phyloP scores from a whole-genome alignment of 129 eudicot genomes.

The Arctium lappa region DNA sequence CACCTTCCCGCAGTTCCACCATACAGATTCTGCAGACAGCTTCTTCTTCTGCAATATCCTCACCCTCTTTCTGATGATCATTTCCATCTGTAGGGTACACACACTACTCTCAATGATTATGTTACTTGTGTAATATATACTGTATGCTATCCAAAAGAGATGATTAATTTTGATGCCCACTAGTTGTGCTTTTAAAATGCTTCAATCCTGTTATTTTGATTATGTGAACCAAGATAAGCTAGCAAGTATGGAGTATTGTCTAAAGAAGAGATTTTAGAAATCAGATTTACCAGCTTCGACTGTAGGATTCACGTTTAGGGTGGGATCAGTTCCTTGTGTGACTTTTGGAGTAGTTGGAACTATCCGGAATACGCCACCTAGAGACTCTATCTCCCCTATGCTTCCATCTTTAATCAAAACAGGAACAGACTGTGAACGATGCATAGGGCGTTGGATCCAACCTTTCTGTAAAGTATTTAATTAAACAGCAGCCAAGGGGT shows the following conservation, averaged over 20 bases:
- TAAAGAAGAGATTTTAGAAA: not conserved
- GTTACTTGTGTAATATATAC: not conserved
- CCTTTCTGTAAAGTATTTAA: constrained; percentile 47
- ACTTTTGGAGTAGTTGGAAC: constrained; percentile 61
- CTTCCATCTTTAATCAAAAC: constrained; percentile 61
- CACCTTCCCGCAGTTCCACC: constrained; percentile 85
- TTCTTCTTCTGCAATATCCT: constrained; percentile 84
- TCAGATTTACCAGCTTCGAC: constrained; percentile 46
- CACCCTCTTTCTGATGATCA: constrained; percentile 34
- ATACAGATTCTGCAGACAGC: constrained; percentile 97
- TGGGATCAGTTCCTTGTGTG: constrained; percentile 31
- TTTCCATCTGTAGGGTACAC: constrained; percentile 43
- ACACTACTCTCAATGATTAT: not conserved
- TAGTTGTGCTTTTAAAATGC: too few species aligned
- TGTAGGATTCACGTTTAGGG: constrained; percentile 29
- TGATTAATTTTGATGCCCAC: too few species aligned
- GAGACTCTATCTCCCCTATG: constrained; percentile 44
- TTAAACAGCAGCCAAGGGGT: not conserved
- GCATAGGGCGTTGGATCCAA: constrained; percentile 40
- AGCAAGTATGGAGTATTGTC: not conserved
- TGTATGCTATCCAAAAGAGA: not conserved
- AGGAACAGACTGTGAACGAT: constrained; percentile 89
- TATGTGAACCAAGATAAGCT: too few species aligned
- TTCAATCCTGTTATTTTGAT: too few species aligned
- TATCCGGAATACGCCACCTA: constrained; percentile 69